Evolutionary conservation across 2,329 filamentous ascomycete genomes (phyloP).

Genomic region (Fusarium tupiense): DNA sequence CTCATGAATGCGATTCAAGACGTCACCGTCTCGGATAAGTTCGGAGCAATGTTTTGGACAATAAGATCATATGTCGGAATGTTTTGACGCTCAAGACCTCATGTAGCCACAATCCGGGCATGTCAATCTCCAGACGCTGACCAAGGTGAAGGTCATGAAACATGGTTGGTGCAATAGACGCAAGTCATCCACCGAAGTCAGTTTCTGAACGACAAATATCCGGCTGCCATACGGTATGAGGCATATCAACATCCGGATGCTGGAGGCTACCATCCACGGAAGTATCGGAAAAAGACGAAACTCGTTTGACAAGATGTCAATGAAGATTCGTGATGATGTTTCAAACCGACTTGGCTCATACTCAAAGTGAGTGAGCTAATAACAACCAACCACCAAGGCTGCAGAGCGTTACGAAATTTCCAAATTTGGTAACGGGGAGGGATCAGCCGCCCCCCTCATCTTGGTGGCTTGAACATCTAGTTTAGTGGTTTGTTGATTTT

Average conservation of each 20-base stretch:
- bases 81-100: background rate
- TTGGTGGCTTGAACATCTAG: conserved; percentile 9
- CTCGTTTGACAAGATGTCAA: background rate
- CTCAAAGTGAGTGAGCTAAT: background rate
- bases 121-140: conserved; percentile 31
- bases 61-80: conserved; percentile 24
- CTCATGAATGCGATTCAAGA: conserved; percentile 21
- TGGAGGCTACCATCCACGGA: background rate
- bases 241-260: conserved; percentile 1
- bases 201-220: background rate
- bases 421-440: conserved; percentile 6
- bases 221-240: background rate
- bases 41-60: conserved; percentile 20
- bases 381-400: conserved; percentile 7
- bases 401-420: conserved; percentile 1
- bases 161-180: conserved; percentile 13
- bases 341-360: background rate
- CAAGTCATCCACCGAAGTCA: conserved; percentile 6
- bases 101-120: conserved; percentile 40
- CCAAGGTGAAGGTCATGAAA: conserved; percentile 26
- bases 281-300: conserved; percentile 6
- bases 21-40: conserved; percentile 30
- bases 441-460: conserved; percentile 7
- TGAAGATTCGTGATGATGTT: background rate
- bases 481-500: background rate